Percentiles rank a stretch among this genome's conserved stretches.
These are phyloP conservation scores for Thuidium tamariscinum DNA, from an alignment of 225 moss, liverwort and hornwort species.

Conservation along the genomic window DNA sequence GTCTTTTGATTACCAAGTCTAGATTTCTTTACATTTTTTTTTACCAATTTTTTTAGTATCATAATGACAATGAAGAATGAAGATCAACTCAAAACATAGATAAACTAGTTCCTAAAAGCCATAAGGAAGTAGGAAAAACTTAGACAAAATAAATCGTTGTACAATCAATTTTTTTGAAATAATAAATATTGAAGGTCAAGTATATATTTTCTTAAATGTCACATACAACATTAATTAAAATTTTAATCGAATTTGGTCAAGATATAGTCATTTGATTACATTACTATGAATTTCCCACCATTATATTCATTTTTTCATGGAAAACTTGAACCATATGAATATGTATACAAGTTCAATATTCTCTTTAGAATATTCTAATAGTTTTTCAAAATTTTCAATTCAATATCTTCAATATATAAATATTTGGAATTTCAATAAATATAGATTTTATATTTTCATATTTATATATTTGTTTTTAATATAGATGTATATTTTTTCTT, in stretches of 20 bases:
- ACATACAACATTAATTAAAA: background rate
- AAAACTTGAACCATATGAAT: background rate
- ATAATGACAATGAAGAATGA: background rate
- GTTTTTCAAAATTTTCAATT: background rate
- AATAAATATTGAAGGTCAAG: background rate
- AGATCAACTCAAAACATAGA: background rate
- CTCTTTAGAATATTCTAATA: background rate
- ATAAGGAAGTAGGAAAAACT: accelerated
- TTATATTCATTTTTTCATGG: background rate
- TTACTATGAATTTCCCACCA: accelerated
- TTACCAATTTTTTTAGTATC: background rate
- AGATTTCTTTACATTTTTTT: background rate
- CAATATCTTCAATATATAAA: too few species aligned
- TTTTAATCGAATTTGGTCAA: background rate
- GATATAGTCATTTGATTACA: background rate
- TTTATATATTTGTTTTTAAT: too few species aligned
- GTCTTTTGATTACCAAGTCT: background rate
- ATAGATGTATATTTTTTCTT: background rate
- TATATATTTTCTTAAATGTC: too few species aligned
- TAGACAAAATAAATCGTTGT: background rate
- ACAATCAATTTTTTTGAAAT: accelerated
- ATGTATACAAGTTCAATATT: background rate
- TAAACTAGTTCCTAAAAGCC: background rate
- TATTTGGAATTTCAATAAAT: background rate
- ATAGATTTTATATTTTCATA: background rate